These are phyloP conservation scores for Malus sylvestris DNA, from an alignment of 306 rosid genomes.

Conservation along the genomic window DNA sequence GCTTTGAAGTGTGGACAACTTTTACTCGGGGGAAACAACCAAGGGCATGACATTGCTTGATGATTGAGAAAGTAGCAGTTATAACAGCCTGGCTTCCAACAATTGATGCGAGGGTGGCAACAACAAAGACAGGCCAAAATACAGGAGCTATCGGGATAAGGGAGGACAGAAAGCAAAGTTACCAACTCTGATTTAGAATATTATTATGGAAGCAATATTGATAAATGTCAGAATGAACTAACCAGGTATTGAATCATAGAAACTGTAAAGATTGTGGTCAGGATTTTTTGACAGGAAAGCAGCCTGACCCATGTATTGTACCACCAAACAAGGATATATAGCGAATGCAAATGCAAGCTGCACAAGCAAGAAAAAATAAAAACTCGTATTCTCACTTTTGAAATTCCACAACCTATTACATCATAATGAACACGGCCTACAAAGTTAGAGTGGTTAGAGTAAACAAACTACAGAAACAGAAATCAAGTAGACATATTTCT, in stretches of 20 bases:
- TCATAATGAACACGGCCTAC: neutral
- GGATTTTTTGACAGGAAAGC: conserved; percentile 67
- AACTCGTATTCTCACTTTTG: conserved; percentile 3
- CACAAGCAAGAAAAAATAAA: conserved; percentile 21
- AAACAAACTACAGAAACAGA: neutral
- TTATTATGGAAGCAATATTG: conserved; percentile 6
- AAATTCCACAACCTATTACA: neutral
- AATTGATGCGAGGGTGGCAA: conserved; percentile 76
- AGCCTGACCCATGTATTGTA: conserved; percentile 93
- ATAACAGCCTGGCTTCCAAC: conserved; percentile 95
- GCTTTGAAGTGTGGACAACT: conserved; percentile 83
- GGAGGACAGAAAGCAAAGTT: conserved; percentile 15
- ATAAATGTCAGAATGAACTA: conserved; percentile 26
- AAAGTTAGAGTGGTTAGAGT: neutral
- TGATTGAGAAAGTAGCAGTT: conserved; percentile 77
- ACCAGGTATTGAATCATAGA: conserved; percentile 74
- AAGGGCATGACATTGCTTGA: conserved; percentile 85
- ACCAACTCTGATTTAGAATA: conserved; percentile 1
- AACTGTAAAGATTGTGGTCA: conserved; percentile 30
- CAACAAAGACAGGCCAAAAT: conserved; percentile 77
- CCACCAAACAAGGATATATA: conserved; percentile 78
- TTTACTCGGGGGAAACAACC: conserved; percentile 93
- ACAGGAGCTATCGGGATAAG: conserved; percentile 46
- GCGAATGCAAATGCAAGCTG: conserved; percentile 76
- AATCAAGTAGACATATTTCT: neutral